Conservation (phyloP, 345 rosid species). For the Mallotus nudiflorus region DNA sequence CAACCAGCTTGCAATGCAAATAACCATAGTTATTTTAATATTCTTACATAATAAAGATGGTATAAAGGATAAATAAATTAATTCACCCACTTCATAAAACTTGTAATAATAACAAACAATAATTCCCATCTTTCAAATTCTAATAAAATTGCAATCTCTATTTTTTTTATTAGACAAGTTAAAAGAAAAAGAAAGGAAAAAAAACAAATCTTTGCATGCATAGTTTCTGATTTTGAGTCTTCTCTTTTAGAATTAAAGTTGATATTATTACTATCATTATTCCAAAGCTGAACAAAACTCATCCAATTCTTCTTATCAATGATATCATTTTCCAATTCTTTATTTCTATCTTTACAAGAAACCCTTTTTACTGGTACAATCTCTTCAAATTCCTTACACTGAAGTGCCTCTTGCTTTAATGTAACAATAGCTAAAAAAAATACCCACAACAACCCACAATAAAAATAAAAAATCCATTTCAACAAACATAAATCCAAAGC, state of each 20-base stretch:
- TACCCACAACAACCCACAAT: conserved; percentile 6
- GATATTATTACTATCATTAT: too few species aligned
- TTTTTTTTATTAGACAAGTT: too few species aligned
- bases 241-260: conserved; percentile 18
- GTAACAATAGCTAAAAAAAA: conserved; percentile 51
- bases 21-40: not conserved
- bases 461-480: conserved; percentile 4
- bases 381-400: conserved; percentile 30
- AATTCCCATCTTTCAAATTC: too few species aligned
- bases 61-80: not conserved
- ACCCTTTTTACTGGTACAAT: conserved; percentile 28
- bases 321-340: conserved; percentile 27
- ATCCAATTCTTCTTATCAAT: conserved; percentile 60
- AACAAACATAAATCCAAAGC: not conserved
- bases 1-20: conserved; percentile 66
- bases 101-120: conserved; percentile 39
- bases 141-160: too few species aligned
- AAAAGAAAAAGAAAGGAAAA: too few species aligned
- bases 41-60: not conserved
- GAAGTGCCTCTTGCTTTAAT: conserved; percentile 56
- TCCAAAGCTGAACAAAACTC: conserved; percentile 73
- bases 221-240: conserved; percentile 40
- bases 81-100: conserved; percentile 69
- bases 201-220: conserved; percentile 33
- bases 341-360: conserved; percentile 28